A percentile compares a stretch with the other conserved stretches of the same genome.
These are phyloP conservation scores for Carex kokanica DNA, from an alignment of 176 grass and related monocot species.

Conservation along the genomic window DNA sequence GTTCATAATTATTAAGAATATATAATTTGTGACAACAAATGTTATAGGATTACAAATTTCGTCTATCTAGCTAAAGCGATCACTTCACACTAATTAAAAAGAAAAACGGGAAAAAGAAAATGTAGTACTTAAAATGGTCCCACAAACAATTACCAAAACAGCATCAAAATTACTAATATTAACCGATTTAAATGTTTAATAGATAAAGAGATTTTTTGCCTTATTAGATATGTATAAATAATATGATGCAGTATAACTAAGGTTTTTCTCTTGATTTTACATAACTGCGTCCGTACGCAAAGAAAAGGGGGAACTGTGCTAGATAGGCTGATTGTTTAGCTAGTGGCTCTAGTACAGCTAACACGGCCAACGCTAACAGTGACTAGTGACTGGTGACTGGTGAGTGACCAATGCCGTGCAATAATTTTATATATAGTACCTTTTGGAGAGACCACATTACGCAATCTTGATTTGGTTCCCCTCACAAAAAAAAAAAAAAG, in stretches of 20 bases:
- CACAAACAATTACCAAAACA: not conserved
- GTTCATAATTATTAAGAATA: not conserved
- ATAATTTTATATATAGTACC: not conserved
- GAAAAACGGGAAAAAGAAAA: not conserved
- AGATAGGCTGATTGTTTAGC: not conserved
- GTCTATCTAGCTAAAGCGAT: not conserved
- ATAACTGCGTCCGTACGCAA: not conserved
- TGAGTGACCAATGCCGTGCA: not conserved
- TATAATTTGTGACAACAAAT: not conserved
- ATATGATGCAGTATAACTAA: not conserved
- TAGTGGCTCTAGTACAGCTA: not conserved
- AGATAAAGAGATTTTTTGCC: not conserved
- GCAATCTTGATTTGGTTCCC: not conserved
- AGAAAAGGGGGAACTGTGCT: not conserved
- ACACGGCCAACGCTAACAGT: not conserved
- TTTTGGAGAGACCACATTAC: slow-evolving; percentile 4
- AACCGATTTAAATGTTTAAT: not conserved
- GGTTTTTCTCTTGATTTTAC: too few relatives aligned
- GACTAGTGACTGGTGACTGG: not conserved
- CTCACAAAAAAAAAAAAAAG: not conserved
- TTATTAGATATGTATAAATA: not conserved
- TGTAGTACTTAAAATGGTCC: not conserved
- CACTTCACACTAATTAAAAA: not conserved
- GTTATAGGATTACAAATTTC: not conserved
- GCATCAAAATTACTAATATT: not conserved